Evolutionary conservation across 1,284 basidiomycete species (phyloP), one percentile per base, ranked within the genome.

Genomic region (Sporisorium scitamineum): DNA sequence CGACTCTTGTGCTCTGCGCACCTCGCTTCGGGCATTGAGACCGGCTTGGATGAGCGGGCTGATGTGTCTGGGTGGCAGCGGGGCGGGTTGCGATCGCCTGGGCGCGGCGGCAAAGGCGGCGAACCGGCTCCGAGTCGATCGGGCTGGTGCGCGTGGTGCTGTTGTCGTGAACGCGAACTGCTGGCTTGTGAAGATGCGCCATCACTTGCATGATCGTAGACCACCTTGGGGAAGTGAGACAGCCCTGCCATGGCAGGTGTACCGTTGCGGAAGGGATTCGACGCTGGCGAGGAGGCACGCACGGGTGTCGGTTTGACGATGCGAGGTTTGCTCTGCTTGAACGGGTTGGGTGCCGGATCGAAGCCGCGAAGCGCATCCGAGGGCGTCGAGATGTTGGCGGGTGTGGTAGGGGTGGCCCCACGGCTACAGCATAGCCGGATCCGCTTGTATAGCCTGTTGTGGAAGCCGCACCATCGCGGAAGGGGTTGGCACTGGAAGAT

Each of bases 41-140:
- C 81, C 78, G 13, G 84, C 84, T 57, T 84, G 84, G 59, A 85
- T 85, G 55, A 85, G 80, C 42, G 84, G 84, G 47, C 71, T 78
- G 41, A 83, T 80, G 57, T 80, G 80, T 24, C 82, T 64, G 3
- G 81, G 80, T 18, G 84, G 83, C 42, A 81, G 70, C 6, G 81
- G 81, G 81, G 80, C 0, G 83, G 82, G 32, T 74, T 51, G 54
- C 63, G 59, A 27, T 73, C 67, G 27, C 58, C 50, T 1, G 72
- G 78, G 2, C 79, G 71, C 20, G 64, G 79, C 54, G 78, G 80
- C 9, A 73, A 64, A 11, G 80, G 70, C 10, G 76, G 80, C 9
- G 67, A 77, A 9, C 34, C 26, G 51, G 70, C 70, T 20, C 65
- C 68, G 14, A 77, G 67, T 16, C 76, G 72, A 29, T 77, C 68